Evolutionary conservation across 192 early-diverging fungal species (phyloP).

Genomic region (Irineochytrium annulatum): DNA sequence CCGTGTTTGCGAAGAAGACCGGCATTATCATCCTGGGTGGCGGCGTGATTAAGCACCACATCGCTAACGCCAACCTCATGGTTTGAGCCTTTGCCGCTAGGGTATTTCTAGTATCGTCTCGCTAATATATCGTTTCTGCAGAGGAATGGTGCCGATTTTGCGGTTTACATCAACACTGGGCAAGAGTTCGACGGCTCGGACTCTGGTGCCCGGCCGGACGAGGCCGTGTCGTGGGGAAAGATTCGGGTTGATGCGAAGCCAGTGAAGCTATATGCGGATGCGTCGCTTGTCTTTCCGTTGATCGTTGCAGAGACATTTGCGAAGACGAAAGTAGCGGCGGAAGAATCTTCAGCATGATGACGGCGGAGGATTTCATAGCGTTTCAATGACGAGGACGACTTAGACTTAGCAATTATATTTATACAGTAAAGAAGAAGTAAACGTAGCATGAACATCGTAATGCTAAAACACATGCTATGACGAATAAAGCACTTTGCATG

Average conservation of each 20-base stretch:
- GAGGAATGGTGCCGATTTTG: slow-evolving; percentile 95
- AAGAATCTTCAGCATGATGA: too few relatives aligned
- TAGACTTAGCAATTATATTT: too few relatives aligned
- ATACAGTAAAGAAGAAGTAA: too few relatives aligned
- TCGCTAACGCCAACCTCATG: slow-evolving; percentile 98
- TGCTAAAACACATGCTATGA: too few relatives aligned
- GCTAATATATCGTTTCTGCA: slow-evolving; percentile 14
- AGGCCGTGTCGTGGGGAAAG: slow-evolving; percentile 99
- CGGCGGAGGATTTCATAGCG: too few relatives aligned
- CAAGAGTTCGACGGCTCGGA: slow-evolving; percentile 99
- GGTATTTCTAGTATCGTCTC: neutral
- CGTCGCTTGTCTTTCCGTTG: slow-evolving; percentile 86
- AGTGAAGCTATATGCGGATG: slow-evolving; percentile 94
- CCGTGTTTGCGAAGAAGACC: slow-evolving; percentile 93
- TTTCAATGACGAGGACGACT: too few relatives aligned
- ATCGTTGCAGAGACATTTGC: slow-evolving; percentile 96
- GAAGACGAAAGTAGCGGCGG: too few relatives aligned
- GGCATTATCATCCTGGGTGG: slow-evolving; percentile 96
- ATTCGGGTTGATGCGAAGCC: slow-evolving; percentile 75
- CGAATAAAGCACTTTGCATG: too few relatives aligned
- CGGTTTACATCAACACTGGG: slow-evolving; percentile 95
- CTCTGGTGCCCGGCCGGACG: slow-evolving; percentile 94
- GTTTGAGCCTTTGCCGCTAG: slow-evolving; percentile 19
- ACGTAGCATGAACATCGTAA: too few relatives aligned
- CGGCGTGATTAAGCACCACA: slow-evolving; percentile 97